Conservation (phyloP, 495 filamentous ascomycete species). For the Barbatosphaeria neglecta region DNA sequence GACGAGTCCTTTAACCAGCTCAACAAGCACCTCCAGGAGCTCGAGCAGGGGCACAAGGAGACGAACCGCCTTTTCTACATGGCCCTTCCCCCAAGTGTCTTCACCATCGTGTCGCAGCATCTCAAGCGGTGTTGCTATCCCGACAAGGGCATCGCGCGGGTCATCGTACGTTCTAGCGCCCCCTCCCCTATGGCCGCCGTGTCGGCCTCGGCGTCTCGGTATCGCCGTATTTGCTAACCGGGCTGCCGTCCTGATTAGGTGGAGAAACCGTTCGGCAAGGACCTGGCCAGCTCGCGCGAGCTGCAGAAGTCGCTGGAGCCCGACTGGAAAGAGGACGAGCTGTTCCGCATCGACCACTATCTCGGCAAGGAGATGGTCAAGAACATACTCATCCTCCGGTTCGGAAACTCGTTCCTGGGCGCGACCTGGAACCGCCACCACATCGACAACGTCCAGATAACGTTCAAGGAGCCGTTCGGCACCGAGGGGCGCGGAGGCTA, state of each 20-base stretch:
- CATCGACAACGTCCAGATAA: slow-evolving; percentile 97
- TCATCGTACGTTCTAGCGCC: slow-evolving; percentile 59
- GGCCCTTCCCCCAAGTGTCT: slow-evolving; percentile 95
- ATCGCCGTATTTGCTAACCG: not conserved
- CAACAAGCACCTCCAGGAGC: slow-evolving; percentile 75
- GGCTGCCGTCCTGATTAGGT: slow-evolving; percentile 43
- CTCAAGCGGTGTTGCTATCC: slow-evolving; percentile 97
- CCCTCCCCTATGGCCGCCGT: not conserved
- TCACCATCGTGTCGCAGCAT: slow-evolving; percentile 93
- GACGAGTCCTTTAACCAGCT: slow-evolving; percentile 89
- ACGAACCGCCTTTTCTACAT: slow-evolving; percentile 97
- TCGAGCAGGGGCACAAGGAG: slow-evolving; percentile 73
- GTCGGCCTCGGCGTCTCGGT: not conserved
- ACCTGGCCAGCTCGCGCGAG: slow-evolving; percentile 85
- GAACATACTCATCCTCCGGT: slow-evolving; percentile 96
- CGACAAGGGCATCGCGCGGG: slow-evolving; percentile 71
- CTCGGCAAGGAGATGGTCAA: slow-evolving; percentile 99
- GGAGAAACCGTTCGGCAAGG: slow-evolving; percentile 99
- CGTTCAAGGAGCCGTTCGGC: slow-evolving; percentile 99
- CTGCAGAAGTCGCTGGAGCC: slow-evolving; percentile 91
- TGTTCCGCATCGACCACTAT: slow-evolving; percentile 99
- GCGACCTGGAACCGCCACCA: slow-evolving; percentile 99
- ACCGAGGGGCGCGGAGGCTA: slow-evolving; percentile 99
- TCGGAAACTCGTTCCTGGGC: slow-evolving; percentile 98
- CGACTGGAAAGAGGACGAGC: slow-evolving; percentile 98